Conservation (phyloP, 2,329 filamentous ascomycete species). For the Fonsecaea erecta region DNA sequence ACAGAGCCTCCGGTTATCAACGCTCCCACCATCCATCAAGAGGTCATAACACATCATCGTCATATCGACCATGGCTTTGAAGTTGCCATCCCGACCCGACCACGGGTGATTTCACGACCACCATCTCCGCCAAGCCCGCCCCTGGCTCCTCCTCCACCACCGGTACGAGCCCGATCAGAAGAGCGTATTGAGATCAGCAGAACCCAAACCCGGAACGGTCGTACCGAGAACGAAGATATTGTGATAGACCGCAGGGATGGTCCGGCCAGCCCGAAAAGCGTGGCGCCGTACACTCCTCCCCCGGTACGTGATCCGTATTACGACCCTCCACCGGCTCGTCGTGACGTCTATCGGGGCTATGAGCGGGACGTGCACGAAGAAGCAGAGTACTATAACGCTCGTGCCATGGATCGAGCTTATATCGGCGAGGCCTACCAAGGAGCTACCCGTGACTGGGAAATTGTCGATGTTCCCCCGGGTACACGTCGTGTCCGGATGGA, state of each 20-base stretch:
- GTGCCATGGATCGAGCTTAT: conserved; percentile 69
- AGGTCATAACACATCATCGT: conserved; percentile 85
- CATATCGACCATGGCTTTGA: conserved; percentile 79
- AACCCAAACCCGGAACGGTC: conserved; percentile 51
- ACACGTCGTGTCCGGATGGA: conserved; percentile 84
- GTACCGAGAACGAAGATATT: conserved; percentile 68
- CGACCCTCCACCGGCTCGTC: conserved; percentile 40
- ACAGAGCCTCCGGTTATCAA: conserved; percentile 68
- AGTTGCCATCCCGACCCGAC: conserved; percentile 44
- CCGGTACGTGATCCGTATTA: conserved; percentile 32
- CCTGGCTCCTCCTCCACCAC: conserved; percentile 40
- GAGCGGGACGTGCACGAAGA: conserved; percentile 59
- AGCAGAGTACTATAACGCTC: conserved; percentile 68
- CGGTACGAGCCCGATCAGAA: conserved; percentile 46
- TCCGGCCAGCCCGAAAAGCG: conserved; percentile 43
- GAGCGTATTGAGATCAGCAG: conserved; percentile 62
- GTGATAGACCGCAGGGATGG: conserved; percentile 55
- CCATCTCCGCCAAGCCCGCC: conserved; percentile 50
- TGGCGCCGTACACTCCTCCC: conserved; percentile 44
- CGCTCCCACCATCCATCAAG: conserved; percentile 80
- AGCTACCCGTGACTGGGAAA: conserved; percentile 75
- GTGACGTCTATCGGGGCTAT: conserved; percentile 46
- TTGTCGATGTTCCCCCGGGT: conserved; percentile 82
- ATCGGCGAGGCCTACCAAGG: conserved; percentile 76
- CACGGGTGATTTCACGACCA: conserved; percentile 33